Evolutionary conservation across 2,329 filamentous ascomycete genomes (phyloP), one percentile per base, ranked within the genome.

Genomic region (Tolypocladium paradoxum): DNA sequence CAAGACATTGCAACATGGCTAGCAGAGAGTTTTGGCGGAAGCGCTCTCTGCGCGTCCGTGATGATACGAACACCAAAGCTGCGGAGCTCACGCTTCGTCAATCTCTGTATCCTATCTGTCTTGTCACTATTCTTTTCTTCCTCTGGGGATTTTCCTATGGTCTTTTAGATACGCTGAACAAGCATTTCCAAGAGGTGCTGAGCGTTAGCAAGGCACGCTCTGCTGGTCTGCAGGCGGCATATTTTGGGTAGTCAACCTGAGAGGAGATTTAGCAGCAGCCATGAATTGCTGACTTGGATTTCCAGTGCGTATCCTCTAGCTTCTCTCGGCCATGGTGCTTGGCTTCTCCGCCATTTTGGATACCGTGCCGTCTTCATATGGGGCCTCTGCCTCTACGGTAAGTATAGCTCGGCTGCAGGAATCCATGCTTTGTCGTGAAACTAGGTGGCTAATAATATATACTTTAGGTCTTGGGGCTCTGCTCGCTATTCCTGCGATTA

Each of bases 361-460:
- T 87, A 85, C 66, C 78, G 82, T 51, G 77, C 77, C 53, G 84
- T 83, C 34, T 87, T 88, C 65, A 86, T 88, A 62, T 76, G 79
- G 60, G 82, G 87, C 38, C 74, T 90, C 6, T 75, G 70, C 54
- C 76, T 90, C 47, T 88, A 89, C 66, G 40, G 40, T 45, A 45
- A n/a, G n/a, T n/a, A n/a, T n/a, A 18, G 40, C 24, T 8, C 12
- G 7, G n/a, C 1, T 11, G 3, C 8, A 18, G 11, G 8, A 6
- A 12, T 29, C 29, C 6, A 18, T n/a, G 3, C 14, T 18, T 24
- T 43, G 12, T 12, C 7, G 24, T 12, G 5, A n/a, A n/a, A n/a
- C n/a, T 43, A 1, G 14, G 18, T 16, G 7, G 6, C 40, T 45
- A 7, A 45, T 24, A 29, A 45, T 1, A 3, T 7, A 29, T 4